phyloP scores from a whole-genome alignment of 257 asterid species.

The Penstemon davidsonii region DNA sequence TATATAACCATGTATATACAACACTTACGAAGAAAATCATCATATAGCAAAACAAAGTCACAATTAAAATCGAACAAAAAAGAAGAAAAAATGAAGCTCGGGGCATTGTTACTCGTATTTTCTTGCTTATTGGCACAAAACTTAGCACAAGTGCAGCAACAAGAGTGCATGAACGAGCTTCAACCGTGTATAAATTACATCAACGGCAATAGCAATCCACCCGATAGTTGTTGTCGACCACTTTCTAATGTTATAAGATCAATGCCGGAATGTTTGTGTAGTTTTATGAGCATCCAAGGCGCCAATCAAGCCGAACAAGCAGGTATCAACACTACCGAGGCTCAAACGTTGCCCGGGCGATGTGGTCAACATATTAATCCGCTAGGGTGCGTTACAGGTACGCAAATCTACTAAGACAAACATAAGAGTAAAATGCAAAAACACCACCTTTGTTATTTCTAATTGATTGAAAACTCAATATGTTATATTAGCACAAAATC shows the following conservation, averaged over 20 bases:
- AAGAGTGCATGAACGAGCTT: constrained; percentile 54
- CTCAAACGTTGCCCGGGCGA: constrained; percentile 72
- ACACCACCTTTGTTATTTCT: no score
- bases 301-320: constrained; percentile 65
- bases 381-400: constrained; percentile 73
- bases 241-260: constrained; percentile 47
- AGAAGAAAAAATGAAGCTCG: neutral
- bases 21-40: neutral
- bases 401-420: neutral
- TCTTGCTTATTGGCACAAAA: constrained; percentile 28
- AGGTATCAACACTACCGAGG: constrained; percentile 60
- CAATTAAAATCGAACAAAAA: neutral
- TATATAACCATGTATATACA: neutral
- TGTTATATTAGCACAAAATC: neutral
- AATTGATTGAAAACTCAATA: neutral
- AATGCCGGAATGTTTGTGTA: constrained; percentile 79
- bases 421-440: no score
- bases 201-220: constrained; percentile 48
- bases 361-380: constrained; percentile 82
- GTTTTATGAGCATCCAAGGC: constrained; percentile 62
- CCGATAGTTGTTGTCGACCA: constrained; percentile 68
- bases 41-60: no score
- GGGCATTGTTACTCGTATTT: constrained; percentile 19
- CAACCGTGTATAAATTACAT: constrained; percentile 67
- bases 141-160: constrained; percentile 43